Percentiles rank a stretch among this genome's conserved stretches.
Conservation (phyloP, 768 basidiomycete species). For the Panaeolus papilionaceus region DNA sequence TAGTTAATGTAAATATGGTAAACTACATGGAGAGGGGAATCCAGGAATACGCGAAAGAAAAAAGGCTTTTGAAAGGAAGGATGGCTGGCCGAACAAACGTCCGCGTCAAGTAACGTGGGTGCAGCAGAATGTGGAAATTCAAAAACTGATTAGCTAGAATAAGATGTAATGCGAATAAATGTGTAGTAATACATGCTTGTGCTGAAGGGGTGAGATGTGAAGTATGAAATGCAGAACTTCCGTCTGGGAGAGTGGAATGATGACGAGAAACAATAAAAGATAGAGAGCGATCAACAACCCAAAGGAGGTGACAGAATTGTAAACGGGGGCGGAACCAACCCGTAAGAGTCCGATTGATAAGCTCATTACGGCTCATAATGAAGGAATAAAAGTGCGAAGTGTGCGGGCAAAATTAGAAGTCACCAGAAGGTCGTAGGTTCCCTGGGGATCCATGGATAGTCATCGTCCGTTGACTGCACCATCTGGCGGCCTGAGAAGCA, state of each 20-base stretch:
- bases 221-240: slow-evolving; percentile 3
- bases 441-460: not conserved
- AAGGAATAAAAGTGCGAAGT: not conserved
- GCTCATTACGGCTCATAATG: not conserved
- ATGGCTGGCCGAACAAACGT: not conserved
- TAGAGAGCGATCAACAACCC: not conserved
- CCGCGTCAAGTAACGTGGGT: not conserved
- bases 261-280: not conserved
- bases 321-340: not conserved
- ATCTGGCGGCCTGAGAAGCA: not conserved
- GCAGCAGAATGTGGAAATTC: not conserved
- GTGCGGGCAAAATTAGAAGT: not conserved
- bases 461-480: not conserved
- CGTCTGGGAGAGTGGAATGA: not conserved
- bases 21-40: not conserved
- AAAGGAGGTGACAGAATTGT: not conserved
- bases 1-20: not conserved
- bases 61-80: not conserved
- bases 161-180: not conserved
- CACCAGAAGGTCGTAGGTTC: not conserved
- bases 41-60: not conserved
- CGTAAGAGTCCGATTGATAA: not conserved
- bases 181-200: not conserved
- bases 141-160: not conserved
- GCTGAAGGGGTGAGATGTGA: not conserved